Evolutionary conservation across 768 basidiomycete species (phyloP).

Genomic region (Podaxis pistillaris): DNA sequence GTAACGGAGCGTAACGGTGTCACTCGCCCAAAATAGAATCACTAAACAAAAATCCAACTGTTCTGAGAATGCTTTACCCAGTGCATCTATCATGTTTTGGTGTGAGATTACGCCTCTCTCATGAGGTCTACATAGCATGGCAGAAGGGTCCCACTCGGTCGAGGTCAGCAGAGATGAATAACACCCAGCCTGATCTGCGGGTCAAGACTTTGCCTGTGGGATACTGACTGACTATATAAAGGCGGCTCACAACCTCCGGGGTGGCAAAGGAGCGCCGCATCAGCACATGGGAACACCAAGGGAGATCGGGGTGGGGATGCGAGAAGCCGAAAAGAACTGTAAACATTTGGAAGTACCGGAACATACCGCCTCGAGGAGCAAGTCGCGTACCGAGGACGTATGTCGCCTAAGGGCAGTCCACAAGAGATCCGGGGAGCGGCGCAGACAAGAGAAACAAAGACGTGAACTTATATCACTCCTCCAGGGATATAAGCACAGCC

Average conservation of each 20-base stretch:
- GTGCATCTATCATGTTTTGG: not conserved
- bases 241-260: not conserved
- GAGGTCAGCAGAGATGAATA: not conserved
- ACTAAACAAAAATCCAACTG: not conserved
- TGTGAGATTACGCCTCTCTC: not conserved
- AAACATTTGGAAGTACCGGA: not conserved
- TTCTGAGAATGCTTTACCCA: not conserved
- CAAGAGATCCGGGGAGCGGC: not conserved
- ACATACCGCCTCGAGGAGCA: not conserved
- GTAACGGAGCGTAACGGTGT: conserved; percentile 1
- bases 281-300: not conserved
- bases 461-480: not conserved
- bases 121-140: not conserved
- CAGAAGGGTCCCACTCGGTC: not conserved
- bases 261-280: not conserved
- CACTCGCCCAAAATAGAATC: not conserved
- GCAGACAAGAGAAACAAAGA: not conserved
- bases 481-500: conserved; percentile 3
- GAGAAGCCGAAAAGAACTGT: not conserved
- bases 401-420: not conserved
- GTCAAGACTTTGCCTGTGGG: not conserved
- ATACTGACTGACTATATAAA: not conserved
- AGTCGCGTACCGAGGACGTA: not conserved
- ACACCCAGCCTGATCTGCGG: not conserved
- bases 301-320: too few relatives aligned